Evolutionary conservation across 1,139 yeast genomes (phyloP).

Genomic region (Sugiyamaella japonica): DNA sequence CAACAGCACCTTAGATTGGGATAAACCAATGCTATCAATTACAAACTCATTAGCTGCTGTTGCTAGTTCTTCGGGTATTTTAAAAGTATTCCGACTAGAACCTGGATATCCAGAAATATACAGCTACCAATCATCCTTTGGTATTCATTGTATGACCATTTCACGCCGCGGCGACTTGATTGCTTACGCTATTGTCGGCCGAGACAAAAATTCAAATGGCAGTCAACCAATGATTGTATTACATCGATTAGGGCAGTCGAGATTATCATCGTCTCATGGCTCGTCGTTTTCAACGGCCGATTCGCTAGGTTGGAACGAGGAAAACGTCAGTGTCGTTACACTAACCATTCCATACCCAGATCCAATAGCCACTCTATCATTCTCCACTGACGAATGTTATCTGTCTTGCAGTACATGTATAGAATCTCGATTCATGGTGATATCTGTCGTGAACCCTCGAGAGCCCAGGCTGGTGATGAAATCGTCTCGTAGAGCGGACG

Average conservation of each 20-base stretch:
- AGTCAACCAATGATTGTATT: conserved; percentile 81
- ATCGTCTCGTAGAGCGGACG: conserved; percentile 58
- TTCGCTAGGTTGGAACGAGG: conserved; percentile 17
- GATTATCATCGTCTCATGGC: conserved; percentile 16
- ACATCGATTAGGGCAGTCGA: conserved; percentile 41
- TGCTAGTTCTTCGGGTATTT: conserved; percentile 71
- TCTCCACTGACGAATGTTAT: conserved; percentile 69
- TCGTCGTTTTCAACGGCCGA: conserved; percentile 9
- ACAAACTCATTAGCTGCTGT: conserved; percentile 62
- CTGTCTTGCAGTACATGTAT: conserved; percentile 80
- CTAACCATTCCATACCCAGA: conserved; percentile 84
- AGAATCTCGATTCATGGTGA: conserved; percentile 76
- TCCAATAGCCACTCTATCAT: conserved; percentile 70
- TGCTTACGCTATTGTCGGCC: conserved; percentile 82
- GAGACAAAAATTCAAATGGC: conserved; percentile 64
- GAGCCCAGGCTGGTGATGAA: conserved; percentile 74
- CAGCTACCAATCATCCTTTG: conserved; percentile 68
- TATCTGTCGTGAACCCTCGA: conserved; percentile 60
- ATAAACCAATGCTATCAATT: conserved; percentile 63
- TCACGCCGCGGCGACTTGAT: conserved; percentile 63
- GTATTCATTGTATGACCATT: conserved; percentile 74
- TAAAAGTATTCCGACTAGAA: conserved; percentile 62
- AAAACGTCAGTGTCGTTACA: conserved; percentile 51
- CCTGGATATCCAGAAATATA: conserved; percentile 63
- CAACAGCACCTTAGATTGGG: conserved; percentile 45